A percentile compares a stretch with the other conserved stretches of the same genome.
Evolutionary conservation across 768 basidiomycete genomes (phyloP).

Genomic region (Lentinula sp.): DNA sequence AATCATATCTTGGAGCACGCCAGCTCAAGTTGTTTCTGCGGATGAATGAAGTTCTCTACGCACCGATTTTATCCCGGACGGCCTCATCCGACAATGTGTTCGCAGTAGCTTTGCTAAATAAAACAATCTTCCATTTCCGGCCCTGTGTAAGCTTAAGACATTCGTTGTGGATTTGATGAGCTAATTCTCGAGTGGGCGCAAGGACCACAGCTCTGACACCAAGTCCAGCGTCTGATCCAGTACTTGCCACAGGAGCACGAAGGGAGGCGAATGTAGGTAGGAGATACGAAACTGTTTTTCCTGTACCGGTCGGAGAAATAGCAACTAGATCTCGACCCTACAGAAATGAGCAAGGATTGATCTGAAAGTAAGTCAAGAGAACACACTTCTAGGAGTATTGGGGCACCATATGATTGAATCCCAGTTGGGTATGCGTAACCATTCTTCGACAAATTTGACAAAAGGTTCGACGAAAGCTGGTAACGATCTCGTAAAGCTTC

Average conservation of each 20-base stretch:
- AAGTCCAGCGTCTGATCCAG: constrained; percentile 34
- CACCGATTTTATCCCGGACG: constrained; percentile 73
- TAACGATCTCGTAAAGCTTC: constrained; percentile 53
- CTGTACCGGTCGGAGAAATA: constrained; percentile 95
- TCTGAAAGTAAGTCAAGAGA: not conserved
- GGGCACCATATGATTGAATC: constrained; percentile 75
- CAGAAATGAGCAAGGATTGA: constrained; percentile 4
- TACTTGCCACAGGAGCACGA: constrained; percentile 44
- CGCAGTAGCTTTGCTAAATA: constrained; percentile 89
- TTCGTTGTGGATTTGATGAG: constrained; percentile 92
- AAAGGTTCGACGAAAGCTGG: constrained; percentile 48
- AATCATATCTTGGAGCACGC: constrained; percentile 60
- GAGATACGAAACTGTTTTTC: constrained; percentile 92
- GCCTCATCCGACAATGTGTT: constrained; percentile 69
- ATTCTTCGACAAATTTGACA: constrained; percentile 56
- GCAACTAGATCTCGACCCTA: constrained; percentile 85
- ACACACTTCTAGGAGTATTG: constrained; percentile 73
- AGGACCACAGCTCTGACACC: constrained; percentile 79
- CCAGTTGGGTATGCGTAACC: constrained; percentile 69
- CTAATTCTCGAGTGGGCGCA: constrained; percentile 93
- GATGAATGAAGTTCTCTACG: constrained; percentile 19
- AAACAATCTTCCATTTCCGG: constrained; percentile 73
- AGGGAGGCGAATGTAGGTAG: constrained; percentile 71
- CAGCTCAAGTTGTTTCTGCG: not conserved
- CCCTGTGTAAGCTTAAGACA: constrained; percentile 77